Conservation (phyloP, 495 filamentous ascomycete genomes). For the Podospora appendiculata region DNA sequence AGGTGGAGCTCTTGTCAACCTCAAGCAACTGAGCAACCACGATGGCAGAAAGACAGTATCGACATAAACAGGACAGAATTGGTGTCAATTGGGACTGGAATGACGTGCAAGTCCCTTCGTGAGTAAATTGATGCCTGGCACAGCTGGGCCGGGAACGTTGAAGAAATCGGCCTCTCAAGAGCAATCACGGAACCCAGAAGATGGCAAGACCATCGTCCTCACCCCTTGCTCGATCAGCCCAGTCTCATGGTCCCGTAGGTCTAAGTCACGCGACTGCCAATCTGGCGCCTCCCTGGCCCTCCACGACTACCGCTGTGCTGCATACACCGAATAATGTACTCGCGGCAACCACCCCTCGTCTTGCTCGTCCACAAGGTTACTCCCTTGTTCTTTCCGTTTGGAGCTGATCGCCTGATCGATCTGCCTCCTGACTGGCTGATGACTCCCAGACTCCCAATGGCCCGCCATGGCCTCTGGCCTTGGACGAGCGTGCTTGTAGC, state of each 20-base stretch:
- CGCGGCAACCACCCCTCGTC: not conserved
- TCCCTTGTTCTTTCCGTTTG: constrained; percentile 23
- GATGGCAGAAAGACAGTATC: constrained; percentile 1
- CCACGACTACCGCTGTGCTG: constrained; percentile 3
- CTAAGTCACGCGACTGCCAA: constrained; percentile 25
- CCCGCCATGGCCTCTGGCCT: not conserved
- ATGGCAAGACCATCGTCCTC: not conserved
- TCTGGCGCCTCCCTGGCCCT: constrained; percentile 12
- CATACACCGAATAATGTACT: not conserved
- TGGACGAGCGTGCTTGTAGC: not conserved
- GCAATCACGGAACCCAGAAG: constrained; percentile 10
- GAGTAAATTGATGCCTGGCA: constrained; percentile 13
- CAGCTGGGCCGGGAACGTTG: not conserved
- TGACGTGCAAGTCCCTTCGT: constrained; percentile 6
- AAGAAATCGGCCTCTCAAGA: not conserved
- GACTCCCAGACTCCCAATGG: not conserved
- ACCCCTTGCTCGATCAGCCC: constrained; percentile 10
- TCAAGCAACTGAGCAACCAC: not conserved
- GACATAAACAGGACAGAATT: not conserved
- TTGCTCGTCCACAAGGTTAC: not conserved
- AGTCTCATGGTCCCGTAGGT: constrained; percentile 14
- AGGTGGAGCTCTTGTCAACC: not conserved
- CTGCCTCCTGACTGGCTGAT: constrained; percentile 12
- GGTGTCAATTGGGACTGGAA: constrained; percentile 15
- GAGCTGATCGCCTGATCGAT: constrained; percentile 25